Base-by-base conservation (phyloP, 2,329 filamentous ascomycete genomes). In the Diplodia intermedia region DNA sequence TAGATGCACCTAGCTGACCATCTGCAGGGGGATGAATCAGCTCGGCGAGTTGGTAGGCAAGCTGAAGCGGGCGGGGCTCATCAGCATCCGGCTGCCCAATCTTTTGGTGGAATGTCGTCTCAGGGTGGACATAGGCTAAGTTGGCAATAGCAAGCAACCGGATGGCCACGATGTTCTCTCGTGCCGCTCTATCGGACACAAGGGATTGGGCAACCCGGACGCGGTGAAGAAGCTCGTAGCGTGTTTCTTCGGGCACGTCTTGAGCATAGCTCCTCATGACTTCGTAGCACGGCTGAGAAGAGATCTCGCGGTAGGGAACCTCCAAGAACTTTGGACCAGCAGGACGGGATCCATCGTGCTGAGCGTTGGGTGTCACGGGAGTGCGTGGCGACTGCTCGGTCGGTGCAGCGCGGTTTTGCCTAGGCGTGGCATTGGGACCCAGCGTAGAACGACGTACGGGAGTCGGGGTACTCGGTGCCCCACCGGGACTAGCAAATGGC, bases 11-110 rank as follows among this genome's bases (percentile, higher is more conserved):
- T 20, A 85, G 79, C 65, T 90, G 86, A 23, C 88, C 90, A 74
- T 90, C 89, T 6, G 88, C 86, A 4, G 92, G 89, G 12, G 94
- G 92, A 72, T 97, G 94, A 26, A 98, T 90, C 68, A 99, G 83
- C 77, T 98, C 94, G 20, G 92, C 92, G 47, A 99, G 86, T 79
- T 99, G 96, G 75, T 96, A 96, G 3, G 93, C 90, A 29, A 99
- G 85, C 78, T 99, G 95, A 70, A 93, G 90, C 63, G 92, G 88
- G 69, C 94, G 90, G 2, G 94, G 93, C 78, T 97, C 93, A 74
- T 98, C 94, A 47, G 89, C 88, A 75, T 99, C 96, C 72, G 94
- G 90, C 71, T 92, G 91, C 63, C 97, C 85, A 52, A 97, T 87
- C 78, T 92, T 94, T 70, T 94, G 90, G 54, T 93, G 85, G 73